Conservation (phyloP, 768 basidiomycete genomes). For the Botryobasidium botryosum region DNA sequence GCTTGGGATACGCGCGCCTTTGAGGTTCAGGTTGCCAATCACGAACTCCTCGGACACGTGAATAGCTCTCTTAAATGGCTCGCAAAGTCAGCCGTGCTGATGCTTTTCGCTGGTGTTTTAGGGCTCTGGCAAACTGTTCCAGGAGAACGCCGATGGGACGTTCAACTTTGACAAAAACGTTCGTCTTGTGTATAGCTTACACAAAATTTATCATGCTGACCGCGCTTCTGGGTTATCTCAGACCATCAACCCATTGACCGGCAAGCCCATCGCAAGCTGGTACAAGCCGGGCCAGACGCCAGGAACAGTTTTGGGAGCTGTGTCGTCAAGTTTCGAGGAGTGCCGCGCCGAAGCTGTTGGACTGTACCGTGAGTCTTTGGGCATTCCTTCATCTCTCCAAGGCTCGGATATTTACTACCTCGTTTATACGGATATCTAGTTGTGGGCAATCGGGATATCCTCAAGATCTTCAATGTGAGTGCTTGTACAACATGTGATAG, state of each 20-base stretch:
- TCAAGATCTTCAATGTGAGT: conserved; percentile 63
- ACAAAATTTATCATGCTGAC: background rate
- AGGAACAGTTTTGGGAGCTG: conserved; percentile 67
- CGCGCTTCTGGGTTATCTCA: conserved; percentile 17
- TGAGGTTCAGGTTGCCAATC: conserved; percentile 81
- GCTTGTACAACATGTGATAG: background rate
- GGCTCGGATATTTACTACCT: too few relatives aligned
- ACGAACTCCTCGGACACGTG: conserved; percentile 70
- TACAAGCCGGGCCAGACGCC: conserved; percentile 79
- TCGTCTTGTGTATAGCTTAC: background rate
- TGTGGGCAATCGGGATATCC: conserved; percentile 54
- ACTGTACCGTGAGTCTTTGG: conserved; percentile 55
- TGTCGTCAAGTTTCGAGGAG: conserved; percentile 84
- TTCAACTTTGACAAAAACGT: conserved; percentile 55
- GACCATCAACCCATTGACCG: conserved; percentile 71
- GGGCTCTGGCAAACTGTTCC: conserved; percentile 58
- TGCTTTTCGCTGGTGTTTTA: background rate
- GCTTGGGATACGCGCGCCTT: conserved; percentile 65
- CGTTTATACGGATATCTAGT: conserved; percentile 25
- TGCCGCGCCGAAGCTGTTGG: conserved; percentile 84
- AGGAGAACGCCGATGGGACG: conserved; percentile 55
- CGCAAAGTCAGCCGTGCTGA: background rate
- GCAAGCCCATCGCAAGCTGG: conserved; percentile 61
- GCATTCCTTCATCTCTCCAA: background rate
- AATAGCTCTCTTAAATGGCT: background rate